These are phyloP conservation scores for Gynochthodes officinalis DNA, from an alignment of 257 asterid species.

Conservation along the genomic window DNA sequence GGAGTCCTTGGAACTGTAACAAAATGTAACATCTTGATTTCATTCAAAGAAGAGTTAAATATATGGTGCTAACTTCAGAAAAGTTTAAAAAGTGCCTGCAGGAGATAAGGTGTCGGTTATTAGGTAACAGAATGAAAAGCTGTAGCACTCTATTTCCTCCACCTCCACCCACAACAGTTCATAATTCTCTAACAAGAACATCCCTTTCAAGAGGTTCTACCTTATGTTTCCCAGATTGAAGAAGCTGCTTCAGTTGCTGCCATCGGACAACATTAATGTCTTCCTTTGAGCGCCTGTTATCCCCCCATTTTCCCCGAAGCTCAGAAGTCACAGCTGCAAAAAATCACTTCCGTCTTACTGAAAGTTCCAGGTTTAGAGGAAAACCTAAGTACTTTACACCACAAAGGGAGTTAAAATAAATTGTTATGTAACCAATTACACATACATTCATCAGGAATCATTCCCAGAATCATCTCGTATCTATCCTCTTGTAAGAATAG, in stretches of 20 bases:
- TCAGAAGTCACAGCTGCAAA: slow-evolving; percentile 74
- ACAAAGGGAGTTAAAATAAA: slow-evolving; percentile 11
- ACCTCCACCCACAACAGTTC: background rate
- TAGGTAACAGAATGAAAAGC: background rate
- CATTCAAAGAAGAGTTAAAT: background rate
- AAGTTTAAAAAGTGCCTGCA: background rate
- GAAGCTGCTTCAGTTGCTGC: slow-evolving; percentile 60
- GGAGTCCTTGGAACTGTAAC: slow-evolving; percentile 60
- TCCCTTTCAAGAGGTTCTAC: slow-evolving; percentile 26
- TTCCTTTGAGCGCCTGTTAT: slow-evolving; percentile 61
- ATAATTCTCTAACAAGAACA: background rate
- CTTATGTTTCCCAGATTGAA: slow-evolving; percentile 80
- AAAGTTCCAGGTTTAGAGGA: slow-evolving; percentile 5
- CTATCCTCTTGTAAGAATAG: slow-evolving; percentile 61
- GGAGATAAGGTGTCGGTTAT: background rate
- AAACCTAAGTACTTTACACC: slow-evolving; percentile 2
- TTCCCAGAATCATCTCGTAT: slow-evolving; percentile 75
- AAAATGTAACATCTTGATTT: slow-evolving; percentile 2
- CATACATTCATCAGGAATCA: slow-evolving; percentile 93
- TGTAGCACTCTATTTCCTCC: background rate
- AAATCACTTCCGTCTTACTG: slow-evolving; percentile 10
- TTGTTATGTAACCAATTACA: slow-evolving; percentile 7
- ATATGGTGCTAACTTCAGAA: background rate
- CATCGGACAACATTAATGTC: slow-evolving; percentile 67
- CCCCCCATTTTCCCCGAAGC: slow-evolving; percentile 76